Evolutionary conservation across 176 grass and related monocot genomes (phyloP), one percentile per base, ranked within the genome.

Genomic region (Oryza coarctata): DNA sequence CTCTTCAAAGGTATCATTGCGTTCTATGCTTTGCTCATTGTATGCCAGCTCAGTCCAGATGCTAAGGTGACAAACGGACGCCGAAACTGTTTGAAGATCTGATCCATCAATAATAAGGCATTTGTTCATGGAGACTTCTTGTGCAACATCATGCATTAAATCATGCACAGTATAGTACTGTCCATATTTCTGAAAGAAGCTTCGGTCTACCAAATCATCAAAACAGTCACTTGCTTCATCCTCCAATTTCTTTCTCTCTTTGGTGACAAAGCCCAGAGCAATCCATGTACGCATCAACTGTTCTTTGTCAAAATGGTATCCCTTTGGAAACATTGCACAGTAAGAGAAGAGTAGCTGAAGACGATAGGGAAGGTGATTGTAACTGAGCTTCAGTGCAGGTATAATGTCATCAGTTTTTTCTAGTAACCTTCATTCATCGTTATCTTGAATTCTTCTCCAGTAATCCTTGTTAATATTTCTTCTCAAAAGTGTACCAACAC

Each of bases 291-390:
- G 61, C 67, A 87, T 49, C 31, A 92, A 22, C 14, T 89, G 71
- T 6, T 84, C 87, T 22, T 80, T 83, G 13, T 86, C 38, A 72
- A 92, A 92, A 0, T 9, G 64, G 30, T 80, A 84, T 49, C 90
- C 90, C 39, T 86, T 92, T 3, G 87, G 90, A 86, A 92, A 92
- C 35, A 78, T 12, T 58, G 83, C 72, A 83, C 83, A 87, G 2
- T 89, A 89, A 0, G 64, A 65, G 79, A 92, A 92, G 4, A 88
- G 43, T 7, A 36, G 50, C 43, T 89, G 81, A 55, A 92, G 77
- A 10, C 71, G 44, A 13, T 38, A 26, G 13, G 82, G 33, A 8
- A 92, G 30, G 11, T 68, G 79, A 61, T 87, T 62, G 76, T 87
- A 92, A 60, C 90, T 87, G 57, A 89, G 55, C 73, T 20, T 87